Conservation (phyloP, 1,284 basidiomycete genomes). For the Fereydounia khargensis region DNA sequence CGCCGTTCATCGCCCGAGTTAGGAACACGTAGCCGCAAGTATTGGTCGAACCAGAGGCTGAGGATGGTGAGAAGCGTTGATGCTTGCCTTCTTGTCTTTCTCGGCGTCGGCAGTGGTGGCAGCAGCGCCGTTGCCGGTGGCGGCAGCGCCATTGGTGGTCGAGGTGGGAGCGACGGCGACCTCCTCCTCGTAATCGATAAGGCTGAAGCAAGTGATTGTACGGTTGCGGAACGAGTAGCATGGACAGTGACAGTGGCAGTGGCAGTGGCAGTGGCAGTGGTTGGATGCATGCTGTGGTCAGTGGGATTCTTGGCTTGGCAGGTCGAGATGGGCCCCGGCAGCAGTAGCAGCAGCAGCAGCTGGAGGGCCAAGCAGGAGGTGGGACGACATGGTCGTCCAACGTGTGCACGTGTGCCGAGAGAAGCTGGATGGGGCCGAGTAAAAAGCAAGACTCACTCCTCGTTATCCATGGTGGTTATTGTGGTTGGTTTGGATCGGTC, state of each 20-base stretch:
- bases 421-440: too few species aligned
- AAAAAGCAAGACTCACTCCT: conserved; percentile 54
- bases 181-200: conserved; percentile 59
- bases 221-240: too few species aligned
- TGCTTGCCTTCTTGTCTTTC: conserved; percentile 55
- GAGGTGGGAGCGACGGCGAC: conserved; percentile 43
- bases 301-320: too few species aligned
- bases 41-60: too few species aligned
- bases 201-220: conserved; percentile 30
- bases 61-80: conserved; percentile 9
- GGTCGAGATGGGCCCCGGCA: not conserved
- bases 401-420: too few species aligned
- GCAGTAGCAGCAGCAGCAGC: not conserved
- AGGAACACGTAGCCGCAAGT: too few species aligned
- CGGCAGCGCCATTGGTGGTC: conserved; percentile 39
- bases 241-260: too few species aligned
- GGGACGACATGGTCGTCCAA: not conserved
- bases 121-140: conserved; percentile 34
- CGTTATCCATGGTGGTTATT: conserved; percentile 55
- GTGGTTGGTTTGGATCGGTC: not conserved
- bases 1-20: too few species aligned
- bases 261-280: too few species aligned
- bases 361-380: not conserved
- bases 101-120: conserved; percentile 40
- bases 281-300: too few species aligned